Evolutionary conservation across 371 early-diverging fungal species (phyloP), one percentile per base, ranked within the genome.

Genomic region (Mortierella sp.): DNA sequence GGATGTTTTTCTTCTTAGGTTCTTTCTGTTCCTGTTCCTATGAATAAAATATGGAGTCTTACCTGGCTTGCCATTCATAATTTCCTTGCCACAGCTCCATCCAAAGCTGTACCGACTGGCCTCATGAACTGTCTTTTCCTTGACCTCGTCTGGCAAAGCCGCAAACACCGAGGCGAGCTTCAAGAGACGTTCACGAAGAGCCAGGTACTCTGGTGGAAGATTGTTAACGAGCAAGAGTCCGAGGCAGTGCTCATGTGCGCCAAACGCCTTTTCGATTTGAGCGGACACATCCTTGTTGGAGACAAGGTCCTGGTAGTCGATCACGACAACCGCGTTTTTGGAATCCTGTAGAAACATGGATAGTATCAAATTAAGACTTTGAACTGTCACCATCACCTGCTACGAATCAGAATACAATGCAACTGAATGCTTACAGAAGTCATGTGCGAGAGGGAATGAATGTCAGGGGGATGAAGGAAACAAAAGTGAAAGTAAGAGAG

Each of bases 61-160:
- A 69, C 70, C 70, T 61, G 65, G 78, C 50, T 83, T 82, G 41
- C 87, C 87, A 43, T 87, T 86, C 82, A 90, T 86, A 24, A 82
- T 58, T 60, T 90, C 90, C 49, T 83, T 84, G 48, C 90, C 90
- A 72, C 85, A 86, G 31, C 78, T 79, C 87, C 87, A 87, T 9
- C 90, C 90, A 68, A 87, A 85, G 24, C 64, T 68, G 56, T 84
- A 90, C 12, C 80, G 57, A 49, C 83, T 82, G 28, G 53, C 80
- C 1, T 78, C 64, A 65, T 89, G 81, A 7, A 80, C 85, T 34
- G 81, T 68, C 23, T 63, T 56, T 27, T 73, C 60, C 78, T 80
- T 78, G 55, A 50, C 72, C 4, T 78, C 75, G 21, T 80, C 75
- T 9, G 87, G 84, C 47, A 90, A 66, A 14, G 80, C 79, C 3